Evolutionary conservation across 257 asterid genomes (phyloP).

Genomic region (Gentiana dahurica): DNA sequence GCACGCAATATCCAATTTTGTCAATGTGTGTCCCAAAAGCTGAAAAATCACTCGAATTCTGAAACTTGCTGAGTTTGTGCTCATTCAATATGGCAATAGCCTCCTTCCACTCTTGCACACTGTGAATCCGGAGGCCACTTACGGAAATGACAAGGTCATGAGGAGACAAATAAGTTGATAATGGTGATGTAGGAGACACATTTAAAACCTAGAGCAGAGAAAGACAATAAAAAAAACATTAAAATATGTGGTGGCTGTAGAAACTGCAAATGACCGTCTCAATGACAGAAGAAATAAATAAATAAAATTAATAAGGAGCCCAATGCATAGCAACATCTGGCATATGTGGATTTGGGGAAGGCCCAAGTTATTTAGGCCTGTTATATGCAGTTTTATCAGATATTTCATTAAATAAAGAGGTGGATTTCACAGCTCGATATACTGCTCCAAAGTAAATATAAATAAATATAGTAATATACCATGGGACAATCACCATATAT

Average conservation of each 20-base stretch:
- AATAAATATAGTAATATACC: conserved; percentile 29
- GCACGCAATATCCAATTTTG: conserved; percentile 62
- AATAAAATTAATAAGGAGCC: background rate
- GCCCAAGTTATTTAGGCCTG: no score
- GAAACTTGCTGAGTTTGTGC: conserved; percentile 19
- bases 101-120: conserved; percentile 57
- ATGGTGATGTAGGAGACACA: conserved; percentile 59
- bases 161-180: conserved; percentile 54
- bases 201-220: conserved; percentile 46
- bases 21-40: conserved; percentile 9
- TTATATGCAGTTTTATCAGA: no score
- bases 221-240: conserved; percentile 6
- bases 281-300: conserved; percentile 1
- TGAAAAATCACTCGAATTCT: conserved; percentile 19
- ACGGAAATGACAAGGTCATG: conserved; percentile 50
- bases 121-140: conserved; percentile 39
- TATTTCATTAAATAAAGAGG: no score
- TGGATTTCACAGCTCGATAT: no score
- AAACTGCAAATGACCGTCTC: conserved; percentile 3
- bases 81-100: conserved; percentile 23
- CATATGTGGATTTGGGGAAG: no score
- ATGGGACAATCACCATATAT: conserved; percentile 54
- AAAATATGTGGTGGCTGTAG: conserved; percentile 10
- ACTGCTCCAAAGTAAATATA: background rate
- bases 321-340: no score